Evolutionary conservation across 2,329 filamentous ascomycete genomes (phyloP).

Genomic region (Alternaria burnsii): DNA sequence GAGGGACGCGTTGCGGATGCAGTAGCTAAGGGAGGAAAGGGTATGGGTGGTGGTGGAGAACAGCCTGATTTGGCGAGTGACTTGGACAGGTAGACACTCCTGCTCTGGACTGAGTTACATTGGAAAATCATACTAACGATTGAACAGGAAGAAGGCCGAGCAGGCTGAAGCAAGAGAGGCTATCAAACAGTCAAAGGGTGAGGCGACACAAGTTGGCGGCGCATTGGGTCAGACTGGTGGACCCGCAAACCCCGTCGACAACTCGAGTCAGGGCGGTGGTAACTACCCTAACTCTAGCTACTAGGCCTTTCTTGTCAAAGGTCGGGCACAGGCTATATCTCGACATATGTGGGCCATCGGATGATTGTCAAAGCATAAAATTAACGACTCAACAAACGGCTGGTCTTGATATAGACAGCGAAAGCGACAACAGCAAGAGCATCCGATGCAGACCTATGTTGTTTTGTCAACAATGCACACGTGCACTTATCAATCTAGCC

Average conservation of each 20-base stretch:
- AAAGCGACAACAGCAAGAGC: background rate
- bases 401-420: background rate
- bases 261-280: conserved; percentile 17
- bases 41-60: conserved; percentile 46
- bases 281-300: conserved; percentile 39
- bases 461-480: background rate
- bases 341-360: rapidly evolving
- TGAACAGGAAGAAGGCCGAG: conserved; percentile 58
- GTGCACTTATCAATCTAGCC: background rate
- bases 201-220: conserved; percentile 52
- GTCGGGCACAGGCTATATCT: background rate
- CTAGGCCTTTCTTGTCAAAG: background rate
- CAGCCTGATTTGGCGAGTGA: conserved; percentile 55
- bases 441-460: background rate
- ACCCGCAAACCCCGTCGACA: conserved; percentile 51
- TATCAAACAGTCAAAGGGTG: conserved; percentile 50
- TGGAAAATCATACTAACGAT: conserved; percentile 13
- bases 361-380: background rate
- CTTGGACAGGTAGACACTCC: conserved; percentile 52
- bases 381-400: background rate
- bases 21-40: conserved; percentile 46
- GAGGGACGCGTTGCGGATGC: conserved; percentile 56
- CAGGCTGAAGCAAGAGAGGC: conserved; percentile 54
- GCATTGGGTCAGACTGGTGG: conserved; percentile 57
- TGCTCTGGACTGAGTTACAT: background rate